Conservation (phyloP, 768 basidiomycete genomes). For the Neoboletus magnificus region DNA sequence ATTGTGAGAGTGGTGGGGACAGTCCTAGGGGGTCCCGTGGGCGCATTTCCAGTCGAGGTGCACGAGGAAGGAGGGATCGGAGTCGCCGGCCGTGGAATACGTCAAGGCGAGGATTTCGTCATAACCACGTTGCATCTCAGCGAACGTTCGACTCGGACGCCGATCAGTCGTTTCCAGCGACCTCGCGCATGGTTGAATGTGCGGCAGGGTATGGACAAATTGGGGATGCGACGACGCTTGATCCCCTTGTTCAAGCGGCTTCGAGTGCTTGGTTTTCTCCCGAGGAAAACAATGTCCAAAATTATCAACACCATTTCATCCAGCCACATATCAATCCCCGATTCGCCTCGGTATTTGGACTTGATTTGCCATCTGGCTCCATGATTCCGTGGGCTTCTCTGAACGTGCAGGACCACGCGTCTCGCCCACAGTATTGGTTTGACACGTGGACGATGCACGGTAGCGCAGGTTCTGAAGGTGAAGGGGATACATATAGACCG, state of each 20-base stretch:
- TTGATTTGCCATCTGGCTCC: slow-evolving; percentile 34
- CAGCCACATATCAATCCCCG: slow-evolving; percentile 85
- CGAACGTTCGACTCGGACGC: slow-evolving; percentile 32
- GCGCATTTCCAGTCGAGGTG: slow-evolving; percentile 26
- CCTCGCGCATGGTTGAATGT: slow-evolving; percentile 46
- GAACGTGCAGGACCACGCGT: slow-evolving; percentile 8
- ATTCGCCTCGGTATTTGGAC: slow-evolving; percentile 65
- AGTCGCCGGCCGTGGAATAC: slow-evolving; percentile 15
- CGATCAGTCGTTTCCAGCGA: slow-evolving; percentile 37
- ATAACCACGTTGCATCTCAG: slow-evolving; percentile 10
- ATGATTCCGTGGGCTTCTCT: slow-evolving; percentile 22
- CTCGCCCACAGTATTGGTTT: slow-evolving; percentile 27
- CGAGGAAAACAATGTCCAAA: slow-evolving; percentile 5
- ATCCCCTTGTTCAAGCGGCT: slow-evolving; percentile 7
- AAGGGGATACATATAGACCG: slow-evolving; percentile 26
- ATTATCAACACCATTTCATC: slow-evolving; percentile 36
- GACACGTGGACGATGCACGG: slow-evolving; percentile 40
- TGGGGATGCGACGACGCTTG: slow-evolving; percentile 22
- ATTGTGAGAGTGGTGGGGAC: slow-evolving; percentile 20
- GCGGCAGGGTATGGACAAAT: slow-evolving; percentile 43
- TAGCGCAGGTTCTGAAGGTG: slow-evolving; percentile 22
- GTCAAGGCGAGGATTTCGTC: slow-evolving; percentile 18
- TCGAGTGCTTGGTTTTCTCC: slow-evolving; percentile 20
- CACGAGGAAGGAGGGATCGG: slow-evolving; percentile 26
- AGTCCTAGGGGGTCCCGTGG: slow-evolving; percentile 1